phyloP scores from a whole-genome alignment of 352 stramenopile genomes.

The Globisporangium iwayamae region DNA sequence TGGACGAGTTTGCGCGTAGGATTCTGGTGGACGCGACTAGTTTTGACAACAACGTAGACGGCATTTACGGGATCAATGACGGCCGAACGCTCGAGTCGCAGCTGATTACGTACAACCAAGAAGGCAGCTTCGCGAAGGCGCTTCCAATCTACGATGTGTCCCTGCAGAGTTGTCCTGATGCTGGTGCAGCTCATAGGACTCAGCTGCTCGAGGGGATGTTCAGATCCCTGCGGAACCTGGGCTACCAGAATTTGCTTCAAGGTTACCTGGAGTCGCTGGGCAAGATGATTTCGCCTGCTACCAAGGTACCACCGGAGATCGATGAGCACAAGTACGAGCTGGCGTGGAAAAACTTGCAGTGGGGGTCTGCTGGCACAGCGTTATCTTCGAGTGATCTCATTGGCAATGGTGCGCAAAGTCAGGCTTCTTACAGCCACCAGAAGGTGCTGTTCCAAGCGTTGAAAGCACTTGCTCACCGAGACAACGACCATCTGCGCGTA shows the following conservation, averaged over 20 bases:
- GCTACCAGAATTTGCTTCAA: slow-evolving; percentile 71
- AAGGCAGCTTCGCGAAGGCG: slow-evolving; percentile 51
- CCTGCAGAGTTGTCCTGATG: slow-evolving; percentile 28
- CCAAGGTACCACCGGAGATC: slow-evolving; percentile 16
- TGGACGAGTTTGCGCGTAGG: slow-evolving; percentile 30
- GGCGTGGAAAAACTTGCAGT: slow-evolving; percentile 80
- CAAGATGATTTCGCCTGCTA: neutral
- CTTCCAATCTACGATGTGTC: slow-evolving; percentile 74
- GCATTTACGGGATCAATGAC: slow-evolving; percentile 80
- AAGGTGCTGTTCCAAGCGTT: slow-evolving; percentile 48
- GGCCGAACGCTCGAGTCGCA: slow-evolving; percentile 62
- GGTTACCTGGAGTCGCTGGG: slow-evolving; percentile 43
- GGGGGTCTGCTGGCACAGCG: slow-evolving; percentile 38
- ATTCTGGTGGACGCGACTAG: slow-evolving; percentile 69
- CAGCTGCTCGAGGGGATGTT: slow-evolving; percentile 45
- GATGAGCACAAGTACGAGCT: slow-evolving; percentile 71
- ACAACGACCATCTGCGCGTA: slow-evolving; percentile 35
- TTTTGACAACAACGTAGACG: slow-evolving; percentile 63
- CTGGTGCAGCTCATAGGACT: neutral
- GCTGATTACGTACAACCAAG: slow-evolving; percentile 68
- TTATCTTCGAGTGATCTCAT: slow-evolving; percentile 6
- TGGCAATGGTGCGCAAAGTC: neutral
- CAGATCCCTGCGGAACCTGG: slow-evolving; percentile 55
- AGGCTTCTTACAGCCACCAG: slow-evolving; percentile 42
- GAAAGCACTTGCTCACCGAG: slow-evolving; percentile 51